Evolutionary conservation across 2,329 filamentous ascomycete genomes (phyloP), one percentile per base, ranked within the genome.

Genomic region (Ceratocystis alfenasii): DNA sequence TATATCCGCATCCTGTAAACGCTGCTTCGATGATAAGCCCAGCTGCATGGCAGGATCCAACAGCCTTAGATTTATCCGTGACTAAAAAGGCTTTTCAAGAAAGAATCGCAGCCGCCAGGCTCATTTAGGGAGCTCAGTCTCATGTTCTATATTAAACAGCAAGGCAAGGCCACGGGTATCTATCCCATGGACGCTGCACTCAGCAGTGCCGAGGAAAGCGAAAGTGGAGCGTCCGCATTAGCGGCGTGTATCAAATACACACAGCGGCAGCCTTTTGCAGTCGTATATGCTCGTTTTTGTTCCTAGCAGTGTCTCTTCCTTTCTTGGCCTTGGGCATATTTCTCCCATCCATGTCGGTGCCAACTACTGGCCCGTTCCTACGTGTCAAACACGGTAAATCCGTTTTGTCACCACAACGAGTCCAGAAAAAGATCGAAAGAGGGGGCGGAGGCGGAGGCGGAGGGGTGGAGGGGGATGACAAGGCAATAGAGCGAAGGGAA

Each of bases 321-420:
- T 36, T 20, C 15, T 59, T 28, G 22, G 48, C 48, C 10, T 53
- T 25, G 15, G 36, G 12, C 10, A 41, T 15, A 53, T 15, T 53
- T 53, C 48, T 12, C 20, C 20, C 25, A 53, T 59, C 55, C 17
- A 36, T 59, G 28, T 12, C 55, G 55, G 33, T 36, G 55, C 55
- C 55, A 59, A 20, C 25, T 15, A 20, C 55, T 59, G 55, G 55
- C 28, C 55, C 28, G 55, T 59, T 5, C 55, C 30, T 36, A 17
- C 12, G 33, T 59, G 55, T 59, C 55, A 59, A 59, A 59, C 55
- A 36, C 55, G 28, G 55, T 10, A 28, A 59, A 59, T 36, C 55
- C 55, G 55, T 59, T 25, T 25, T n/a, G 55, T 59, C 55, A n/a
- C 30, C 28, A 59, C 30, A 36, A n/a, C n/a, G 28, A 59, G 28